A percentile compares a stretch with the other conserved stretches of the same genome.
Evolutionary conservation across 148 eudicot species (phyloP).

Genomic region (Silene uniflora): DNA sequence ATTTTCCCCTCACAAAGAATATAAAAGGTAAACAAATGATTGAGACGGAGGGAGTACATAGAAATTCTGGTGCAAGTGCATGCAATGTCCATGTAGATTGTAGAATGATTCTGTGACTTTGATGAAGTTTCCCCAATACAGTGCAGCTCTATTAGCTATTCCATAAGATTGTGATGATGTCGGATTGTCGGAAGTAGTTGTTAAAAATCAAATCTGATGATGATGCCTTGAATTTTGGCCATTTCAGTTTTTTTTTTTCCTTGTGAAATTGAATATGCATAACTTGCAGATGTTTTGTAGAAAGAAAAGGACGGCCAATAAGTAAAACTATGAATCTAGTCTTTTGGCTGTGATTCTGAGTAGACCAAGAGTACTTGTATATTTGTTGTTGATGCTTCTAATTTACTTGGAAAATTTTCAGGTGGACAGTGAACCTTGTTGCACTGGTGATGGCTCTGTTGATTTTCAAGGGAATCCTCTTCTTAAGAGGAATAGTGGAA

Average conservation of each 20-base stretch:
- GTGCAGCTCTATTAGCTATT: background rate
- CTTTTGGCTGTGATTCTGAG: no score
- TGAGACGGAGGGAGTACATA: no score
- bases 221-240: background rate
- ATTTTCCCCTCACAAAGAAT: no score
- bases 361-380: background rate
- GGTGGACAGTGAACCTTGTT: conserved; percentile 48
- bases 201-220: background rate
- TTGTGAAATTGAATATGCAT: no score
- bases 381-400: background rate
- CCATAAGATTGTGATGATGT: background rate
- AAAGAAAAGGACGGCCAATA: no score
- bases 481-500: conserved; percentile 63
- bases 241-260: no score
- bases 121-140: background rate
- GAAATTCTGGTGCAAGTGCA: background rate
- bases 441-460: conserved; percentile 80
- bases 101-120: background rate
- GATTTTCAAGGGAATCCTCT: conserved; percentile 66
- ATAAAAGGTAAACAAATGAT: no score
- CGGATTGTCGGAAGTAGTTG: background rate
- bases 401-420: conserved; percentile 13
- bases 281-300: no score
- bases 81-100: background rate
- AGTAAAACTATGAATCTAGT: no score